These are phyloP conservation scores for Helotiales sp. DNA, from an alignment of 2,329 filamentous ascomycete species.

Conservation along the genomic window DNA sequence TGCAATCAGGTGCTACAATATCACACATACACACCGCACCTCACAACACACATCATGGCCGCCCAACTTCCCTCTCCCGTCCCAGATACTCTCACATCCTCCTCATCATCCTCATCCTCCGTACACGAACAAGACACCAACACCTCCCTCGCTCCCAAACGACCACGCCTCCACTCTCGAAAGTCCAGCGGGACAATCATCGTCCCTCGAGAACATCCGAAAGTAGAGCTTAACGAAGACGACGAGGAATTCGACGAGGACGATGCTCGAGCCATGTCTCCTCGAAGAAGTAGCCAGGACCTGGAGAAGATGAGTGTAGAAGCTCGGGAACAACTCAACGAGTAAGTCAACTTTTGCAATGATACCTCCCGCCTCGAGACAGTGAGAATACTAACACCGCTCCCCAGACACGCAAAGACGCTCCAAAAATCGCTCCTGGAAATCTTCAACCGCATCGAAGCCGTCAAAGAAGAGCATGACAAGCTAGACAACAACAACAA, in stretches of 20 bases:
- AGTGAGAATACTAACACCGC: conserved; percentile 7
- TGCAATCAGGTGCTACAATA: background rate
- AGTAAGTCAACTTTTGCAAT: conserved; percentile 47
- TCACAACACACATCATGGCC: background rate
- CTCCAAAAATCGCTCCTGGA: conserved; percentile 87
- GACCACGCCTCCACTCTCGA: conserved; percentile 69
- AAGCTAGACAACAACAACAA: conserved; percentile 97
- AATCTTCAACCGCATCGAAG: conserved; percentile 91
- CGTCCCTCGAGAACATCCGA: conserved; percentile 73
- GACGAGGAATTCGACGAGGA: conserved; percentile 71
- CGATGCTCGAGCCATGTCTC: conserved; percentile 93
- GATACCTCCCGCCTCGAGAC: no score
- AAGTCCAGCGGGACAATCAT: conserved; percentile 83
- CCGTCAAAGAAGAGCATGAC: conserved; percentile 91
- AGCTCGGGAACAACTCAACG: conserved; percentile 63
- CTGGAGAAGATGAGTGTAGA: conserved; percentile 84
- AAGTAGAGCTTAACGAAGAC: conserved; percentile 71
- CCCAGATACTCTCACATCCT: conserved; percentile 7
- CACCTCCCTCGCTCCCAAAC: conserved; percentile 29
- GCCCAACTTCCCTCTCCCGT: conserved; percentile 10
- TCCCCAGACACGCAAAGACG: conserved; percentile 75
- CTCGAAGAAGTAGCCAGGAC: conserved; percentile 85
- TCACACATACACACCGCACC: background rate
- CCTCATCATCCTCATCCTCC: conserved; percentile 24
- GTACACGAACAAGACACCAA: conserved; percentile 14